Percentiles rank a stretch among this genome's conserved stretches.
Conservation (phyloP, 305 asterid species). For the Rubia tinctorum region DNA sequence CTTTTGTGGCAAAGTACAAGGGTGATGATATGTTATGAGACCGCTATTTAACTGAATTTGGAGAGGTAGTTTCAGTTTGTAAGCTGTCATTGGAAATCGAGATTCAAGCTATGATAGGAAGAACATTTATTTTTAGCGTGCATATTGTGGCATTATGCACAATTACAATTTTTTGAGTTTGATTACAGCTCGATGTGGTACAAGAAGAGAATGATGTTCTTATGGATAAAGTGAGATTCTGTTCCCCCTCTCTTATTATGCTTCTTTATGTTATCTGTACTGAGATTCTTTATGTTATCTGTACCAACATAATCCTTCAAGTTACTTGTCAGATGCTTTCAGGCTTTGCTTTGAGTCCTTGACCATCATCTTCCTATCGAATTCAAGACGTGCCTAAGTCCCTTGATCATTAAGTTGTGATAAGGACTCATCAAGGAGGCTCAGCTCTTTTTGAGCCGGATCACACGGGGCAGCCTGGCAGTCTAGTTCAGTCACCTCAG, state of each 20-base stretch:
- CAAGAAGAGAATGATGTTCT: slow-evolving; percentile 89
- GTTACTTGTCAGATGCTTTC: no score
- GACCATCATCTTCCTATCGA: no score
- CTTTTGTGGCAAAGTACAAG: slow-evolving; percentile 59
- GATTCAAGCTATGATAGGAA: background rate
- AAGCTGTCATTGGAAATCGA: background rate
- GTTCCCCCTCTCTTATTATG: slow-evolving; percentile 12
- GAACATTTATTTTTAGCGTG: background rate
- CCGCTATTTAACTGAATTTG: slow-evolving; percentile 47
- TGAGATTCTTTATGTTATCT: background rate
- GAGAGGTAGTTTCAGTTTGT: slow-evolving; percentile 56
- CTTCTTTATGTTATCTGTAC: background rate
- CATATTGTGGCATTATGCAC: background rate
- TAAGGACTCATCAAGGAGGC: slow-evolving; percentile 24
- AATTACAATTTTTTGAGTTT: slow-evolving; percentile 18
- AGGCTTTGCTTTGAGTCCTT: no score
- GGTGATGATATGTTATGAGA: slow-evolving; percentile 51
- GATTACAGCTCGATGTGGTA: slow-evolving; percentile 93
- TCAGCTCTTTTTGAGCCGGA: no score
- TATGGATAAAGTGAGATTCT: slow-evolving; percentile 73
- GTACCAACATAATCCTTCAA: no score
- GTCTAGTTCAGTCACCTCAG: no score
- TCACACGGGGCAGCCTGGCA: no score
- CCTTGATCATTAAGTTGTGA: no score
- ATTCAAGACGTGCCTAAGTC: no score